A percentile compares a stretch with the other conserved stretches of the same genome.
phyloP scores from a whole-genome alignment of 2,329 filamentous ascomycete genomes.

The Diplodia sapinea region DNA sequence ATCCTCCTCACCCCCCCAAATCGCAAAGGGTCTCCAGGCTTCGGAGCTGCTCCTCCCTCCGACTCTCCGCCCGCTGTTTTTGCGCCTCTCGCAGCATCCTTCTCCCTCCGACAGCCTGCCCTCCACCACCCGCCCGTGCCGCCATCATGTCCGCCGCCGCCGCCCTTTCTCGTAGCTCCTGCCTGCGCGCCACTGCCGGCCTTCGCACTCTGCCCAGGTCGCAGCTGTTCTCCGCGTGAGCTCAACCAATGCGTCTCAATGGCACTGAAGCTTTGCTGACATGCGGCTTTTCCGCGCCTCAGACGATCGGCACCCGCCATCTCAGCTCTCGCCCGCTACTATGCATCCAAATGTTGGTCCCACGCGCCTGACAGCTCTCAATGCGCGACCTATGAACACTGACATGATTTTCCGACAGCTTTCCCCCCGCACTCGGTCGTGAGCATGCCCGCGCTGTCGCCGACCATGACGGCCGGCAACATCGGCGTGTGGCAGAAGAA shows the following conservation, averaged over 20 bases:
- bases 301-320: conserved; percentile 58
- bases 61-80: conserved; percentile 23
- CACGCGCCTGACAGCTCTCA: conserved; percentile 12
- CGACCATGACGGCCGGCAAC: conserved; percentile 96
- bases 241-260: background rate
- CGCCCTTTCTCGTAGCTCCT: conserved; percentile 53
- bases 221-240: conserved; percentile 37
- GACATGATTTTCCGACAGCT: conserved; percentile 60
- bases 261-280: conserved; percentile 32
- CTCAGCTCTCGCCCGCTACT: conserved; percentile 67
- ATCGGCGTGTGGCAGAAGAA: conserved; percentile 99
- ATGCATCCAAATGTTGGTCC: conserved; percentile 70
- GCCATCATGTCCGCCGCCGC: conserved; percentile 62
- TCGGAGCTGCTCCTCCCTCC: conserved; percentile 21
- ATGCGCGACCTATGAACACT: conserved; percentile 27
- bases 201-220: conserved; percentile 53
- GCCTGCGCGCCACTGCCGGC: conserved; percentile 48
- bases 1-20: conserved; percentile 7
- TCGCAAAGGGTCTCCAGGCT: conserved; percentile 14
- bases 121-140: conserved; percentile 30
- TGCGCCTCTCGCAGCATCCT: conserved; percentile 37
- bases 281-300: conserved; percentile 39
- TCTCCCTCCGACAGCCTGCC: conserved; percentile 38
- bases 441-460: conserved; percentile 97
- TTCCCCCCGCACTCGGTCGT: conserved; percentile 94